phyloP scores from a whole-genome alignment of 2,329 filamentous ascomycete species.

The Aspergillus ruber region DNA sequence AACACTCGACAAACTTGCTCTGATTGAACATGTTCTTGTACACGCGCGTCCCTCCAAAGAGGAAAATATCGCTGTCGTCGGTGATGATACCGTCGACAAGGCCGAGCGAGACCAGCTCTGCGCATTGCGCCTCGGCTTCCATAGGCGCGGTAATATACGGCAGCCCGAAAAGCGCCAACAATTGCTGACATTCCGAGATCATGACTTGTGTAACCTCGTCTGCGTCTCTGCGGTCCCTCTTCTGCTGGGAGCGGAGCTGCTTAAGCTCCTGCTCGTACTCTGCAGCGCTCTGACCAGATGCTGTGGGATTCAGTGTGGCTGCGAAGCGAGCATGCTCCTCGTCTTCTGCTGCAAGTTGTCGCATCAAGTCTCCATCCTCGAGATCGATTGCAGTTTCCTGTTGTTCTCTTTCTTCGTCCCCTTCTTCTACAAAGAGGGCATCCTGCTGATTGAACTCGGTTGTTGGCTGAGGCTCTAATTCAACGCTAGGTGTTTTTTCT shows the following conservation, averaged over 20 bases:
- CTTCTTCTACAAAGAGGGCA: slow-evolving; percentile 11
- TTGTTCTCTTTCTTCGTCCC: slow-evolving; percentile 25
- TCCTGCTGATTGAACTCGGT: slow-evolving; percentile 15
- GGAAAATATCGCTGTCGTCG: slow-evolving; percentile 91
- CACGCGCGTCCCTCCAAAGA: slow-evolving; percentile 91
- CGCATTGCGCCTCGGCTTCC: slow-evolving; percentile 98
- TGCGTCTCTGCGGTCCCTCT: slow-evolving; percentile 89
- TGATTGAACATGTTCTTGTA: slow-evolving; percentile 99
- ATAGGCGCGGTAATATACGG: slow-evolving; percentile 97
- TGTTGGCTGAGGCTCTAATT: slow-evolving; percentile 15
- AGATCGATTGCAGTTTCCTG: slow-evolving; percentile 71
- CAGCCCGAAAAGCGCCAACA: slow-evolving; percentile 83
- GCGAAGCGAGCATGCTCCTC: slow-evolving; percentile 93
- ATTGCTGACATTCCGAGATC: slow-evolving; percentile 88
- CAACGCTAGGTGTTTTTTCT: slow-evolving; percentile 15
- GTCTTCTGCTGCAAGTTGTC: slow-evolving; percentile 79
- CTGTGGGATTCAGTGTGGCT: slow-evolving; percentile 73
- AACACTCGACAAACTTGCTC: slow-evolving; percentile 97
- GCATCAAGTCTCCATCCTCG: slow-evolving; percentile 84
- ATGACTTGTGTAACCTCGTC: slow-evolving; percentile 96
- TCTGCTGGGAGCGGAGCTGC: slow-evolving; percentile 84
- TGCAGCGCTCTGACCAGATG: slow-evolving; percentile 61
- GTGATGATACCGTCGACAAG: slow-evolving; percentile 97
- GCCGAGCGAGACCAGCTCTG: slow-evolving; percentile 76
- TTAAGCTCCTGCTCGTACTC: slow-evolving; percentile 85